Evolutionary conservation across 768 basidiomycete species (phyloP), one percentile per base, ranked within the genome.

Genomic region (Leccinum variicolor): DNA sequence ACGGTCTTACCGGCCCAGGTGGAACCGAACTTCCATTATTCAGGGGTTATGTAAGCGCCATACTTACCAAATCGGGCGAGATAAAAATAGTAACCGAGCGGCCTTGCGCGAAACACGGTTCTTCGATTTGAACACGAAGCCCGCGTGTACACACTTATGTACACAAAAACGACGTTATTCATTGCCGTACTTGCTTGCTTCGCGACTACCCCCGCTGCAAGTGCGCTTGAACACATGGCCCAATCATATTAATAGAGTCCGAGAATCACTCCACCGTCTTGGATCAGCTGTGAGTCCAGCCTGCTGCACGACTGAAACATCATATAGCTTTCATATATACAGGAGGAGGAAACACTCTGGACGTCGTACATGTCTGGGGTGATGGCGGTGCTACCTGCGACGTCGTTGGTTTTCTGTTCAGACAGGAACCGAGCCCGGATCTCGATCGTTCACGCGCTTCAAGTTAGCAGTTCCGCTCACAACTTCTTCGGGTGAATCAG

Each of bases 151-250:
- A 25, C 25, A 25, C 2, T 25, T 25, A 25, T 25, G 26, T 10
- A 17, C 10, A 41, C 33, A 51, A 23, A n/a, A 48, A 48, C 17
- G 7, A 49, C 36, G 0, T 9, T 39, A 39, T 39, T 39, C 21
- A 5, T 28, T 58, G 53, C 53, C 62, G 53, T 59, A 47, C 21
- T 6, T 45, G 13, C 45, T 6, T 49, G 26, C 17, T 39, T 34
- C 62, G 19, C 25, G 31, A 31, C 55, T 52, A 28, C 25, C 15
- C 21, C 17, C 17, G n/a, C 28, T 25, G 25, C n/a, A n/a, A 29
- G 28, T 29, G 21, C 46, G n/a, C 36, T 17, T 34, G n/a, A 26
- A 45, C 56, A 56, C 55, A 61, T 54, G 59, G 55, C 47, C 41
- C 41, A 31, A 3, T 10, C 3, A 31, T 17, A 50, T 39, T 46